Evolutionary conservation across 495 filamentous ascomycete genomes (phyloP), one percentile per base, ranked within the genome.

Genomic region (Neurospora sp.): DNA sequence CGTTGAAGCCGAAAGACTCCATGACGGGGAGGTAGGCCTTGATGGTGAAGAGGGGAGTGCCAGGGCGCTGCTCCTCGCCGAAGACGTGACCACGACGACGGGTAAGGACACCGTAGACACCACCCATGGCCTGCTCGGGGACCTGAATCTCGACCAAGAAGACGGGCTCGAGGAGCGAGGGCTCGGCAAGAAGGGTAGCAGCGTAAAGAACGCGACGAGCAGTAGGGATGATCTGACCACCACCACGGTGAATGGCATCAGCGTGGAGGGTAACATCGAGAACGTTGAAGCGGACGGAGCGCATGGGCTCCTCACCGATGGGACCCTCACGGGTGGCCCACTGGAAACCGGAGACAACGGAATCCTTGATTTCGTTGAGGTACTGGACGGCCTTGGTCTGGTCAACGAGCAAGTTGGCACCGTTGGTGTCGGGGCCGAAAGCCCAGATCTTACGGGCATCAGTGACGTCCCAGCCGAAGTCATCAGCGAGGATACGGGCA

Each of bases 401-500:
- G 84, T 99, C 96, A 79, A 99, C 91, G 74, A 99, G 87, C 89
- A 99, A 85, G 87, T 99, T 99, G 90, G 96, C 93, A 84, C 96
- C 96, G 81, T 86, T 94, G 81, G 94, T 97, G 84, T 99, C 96
- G 77, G 96, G 96, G 84, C 96, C 96, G 88, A 99, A 99, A 83
- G 93, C 95, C 96, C 96, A 99, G 83, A 99, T 99, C 92, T 99
- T 99, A 86, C 96, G 93, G 83, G 96, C 96, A 86, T 99, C 96
- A 77, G 96, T 99, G 79, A 99, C 96, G 88, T 99, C 96, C 96
- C 96, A 99, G 79, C 93, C 94, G 86, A 94, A 90, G 79, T 99
- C 96, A 81, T 99, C 96, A 76, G 96, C 96, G 70, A 99, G 86
- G 82, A 97, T 81, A 91, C 96, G 94, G 81, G 96, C 96, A 86